Percentiles rank a stretch among this genome's conserved stretches.
Conservation (phyloP, 169 alveolate species). For the Hammondia hammondi region DNA sequence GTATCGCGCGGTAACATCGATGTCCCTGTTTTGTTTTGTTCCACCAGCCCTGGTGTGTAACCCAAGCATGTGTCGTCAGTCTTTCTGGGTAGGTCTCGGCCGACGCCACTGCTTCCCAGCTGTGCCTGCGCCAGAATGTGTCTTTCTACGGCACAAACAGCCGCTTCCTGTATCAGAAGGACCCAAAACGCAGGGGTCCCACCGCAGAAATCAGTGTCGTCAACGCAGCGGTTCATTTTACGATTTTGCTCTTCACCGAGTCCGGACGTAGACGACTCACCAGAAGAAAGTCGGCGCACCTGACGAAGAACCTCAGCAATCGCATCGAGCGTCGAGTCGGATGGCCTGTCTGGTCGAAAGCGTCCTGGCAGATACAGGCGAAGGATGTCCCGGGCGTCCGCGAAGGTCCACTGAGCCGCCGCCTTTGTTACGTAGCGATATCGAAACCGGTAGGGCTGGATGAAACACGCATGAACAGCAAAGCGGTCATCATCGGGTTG, state of each 20-base stretch:
- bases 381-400: not conserved
- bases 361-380: slow-evolving; percentile 1
- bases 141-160: slow-evolving; percentile 32
- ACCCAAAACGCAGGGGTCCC: slow-evolving; percentile 16
- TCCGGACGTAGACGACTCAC: not conserved
- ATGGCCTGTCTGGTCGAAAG: not conserved
- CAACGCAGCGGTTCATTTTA: not conserved
- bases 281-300: not conserved
- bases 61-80: not conserved
- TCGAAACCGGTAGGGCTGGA: slow-evolving; percentile 6
- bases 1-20: not conserved
- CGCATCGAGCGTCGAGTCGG: not conserved
- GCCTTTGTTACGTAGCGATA: not conserved
- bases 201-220: not conserved
- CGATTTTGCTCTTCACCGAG: not conserved
- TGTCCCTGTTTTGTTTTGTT: not conserved
- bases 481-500: not conserved
- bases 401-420: not conserved
- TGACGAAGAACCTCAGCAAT: not conserved
- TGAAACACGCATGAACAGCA: not conserved
- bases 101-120: not conserved
- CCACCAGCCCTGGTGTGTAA: not conserved
- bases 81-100: not conserved
- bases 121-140: not conserved
- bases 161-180: slow-evolving; percentile 5